Conservation (phyloP, 1,139 yeast genomes). For the Saccharomyces hybrid region DNA sequence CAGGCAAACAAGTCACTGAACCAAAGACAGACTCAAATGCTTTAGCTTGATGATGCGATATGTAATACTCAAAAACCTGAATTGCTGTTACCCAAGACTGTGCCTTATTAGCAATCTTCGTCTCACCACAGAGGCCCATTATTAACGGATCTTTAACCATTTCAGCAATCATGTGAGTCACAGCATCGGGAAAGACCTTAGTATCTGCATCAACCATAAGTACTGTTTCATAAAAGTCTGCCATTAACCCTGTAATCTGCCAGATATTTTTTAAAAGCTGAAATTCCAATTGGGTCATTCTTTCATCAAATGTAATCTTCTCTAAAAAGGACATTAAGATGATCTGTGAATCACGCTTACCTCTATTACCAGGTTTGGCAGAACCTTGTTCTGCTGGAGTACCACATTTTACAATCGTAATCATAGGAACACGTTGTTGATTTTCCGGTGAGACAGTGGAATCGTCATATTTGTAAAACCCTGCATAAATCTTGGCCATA, state of each 20-base stretch:
- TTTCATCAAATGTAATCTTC: slow-evolving; percentile 86
- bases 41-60: slow-evolving; percentile 93
- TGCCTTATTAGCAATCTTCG: slow-evolving; percentile 82
- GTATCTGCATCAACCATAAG: slow-evolving; percentile 98
- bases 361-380: slow-evolving; percentile 96
- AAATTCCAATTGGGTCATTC: slow-evolving; percentile 92
- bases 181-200: slow-evolving; percentile 78
- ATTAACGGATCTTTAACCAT: slow-evolving; percentile 84
- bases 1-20: slow-evolving; percentile 95
- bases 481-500: slow-evolving; percentile 93
- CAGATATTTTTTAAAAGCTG: slow-evolving; percentile 74
- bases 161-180: slow-evolving; percentile 89
- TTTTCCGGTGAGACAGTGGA: slow-evolving; percentile 65
- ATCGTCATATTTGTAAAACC: slow-evolving; percentile 79
- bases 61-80: slow-evolving; percentile 93
- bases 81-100: slow-evolving; percentile 90
- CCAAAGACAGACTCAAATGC: slow-evolving; percentile 96
- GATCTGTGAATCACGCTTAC: slow-evolving; percentile 95
- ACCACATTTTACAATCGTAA: slow-evolving; percentile 85
- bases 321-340: slow-evolving; percentile 90
- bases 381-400: slow-evolving; percentile 71
- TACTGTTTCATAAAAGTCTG: slow-evolving; percentile 77
- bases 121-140: slow-evolving; percentile 97
- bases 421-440: slow-evolving; percentile 83
- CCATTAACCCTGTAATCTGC: slow-evolving; percentile 82